phyloP scores from a whole-genome alignment of 2,329 filamentous ascomycete genomes.

The Lecanicillium sp. region DNA sequence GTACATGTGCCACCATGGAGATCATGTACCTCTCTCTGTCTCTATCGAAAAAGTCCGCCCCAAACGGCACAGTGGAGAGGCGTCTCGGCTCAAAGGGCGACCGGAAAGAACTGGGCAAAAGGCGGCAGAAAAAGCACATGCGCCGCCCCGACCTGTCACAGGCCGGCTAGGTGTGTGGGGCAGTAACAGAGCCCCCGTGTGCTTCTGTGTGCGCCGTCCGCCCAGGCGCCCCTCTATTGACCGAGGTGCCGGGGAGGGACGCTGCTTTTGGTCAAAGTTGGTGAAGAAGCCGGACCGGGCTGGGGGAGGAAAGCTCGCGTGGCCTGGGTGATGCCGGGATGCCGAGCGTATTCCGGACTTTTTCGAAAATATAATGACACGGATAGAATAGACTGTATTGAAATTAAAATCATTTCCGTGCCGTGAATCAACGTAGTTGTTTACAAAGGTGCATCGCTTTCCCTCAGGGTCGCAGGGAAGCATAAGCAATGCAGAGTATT shows the following conservation, averaged over 20 bases:
- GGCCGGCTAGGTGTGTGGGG: neutral
- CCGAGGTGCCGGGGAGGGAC: slow-evolving; percentile 5
- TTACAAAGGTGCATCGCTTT: no score
- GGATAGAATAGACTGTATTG: no score
- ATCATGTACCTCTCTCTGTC: neutral
- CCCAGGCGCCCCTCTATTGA: neutral
- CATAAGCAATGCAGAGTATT: no score
- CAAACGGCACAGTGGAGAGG: slow-evolving; percentile 1
- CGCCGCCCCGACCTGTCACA: neutral
- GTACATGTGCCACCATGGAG: neutral
- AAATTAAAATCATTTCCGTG: neutral
- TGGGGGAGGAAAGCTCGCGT: no score
- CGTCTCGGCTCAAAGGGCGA: slow-evolving; percentile 9
- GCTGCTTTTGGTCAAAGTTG: neutral
- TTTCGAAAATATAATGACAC: neutral
- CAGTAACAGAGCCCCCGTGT: neutral
- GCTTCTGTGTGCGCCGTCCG: neutral
- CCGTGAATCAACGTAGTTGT: neutral
- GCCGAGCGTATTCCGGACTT: neutral
- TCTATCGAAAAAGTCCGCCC: neutral
- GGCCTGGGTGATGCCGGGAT: neutral
- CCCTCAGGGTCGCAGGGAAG: no score
- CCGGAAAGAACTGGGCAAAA: slow-evolving; percentile 4
- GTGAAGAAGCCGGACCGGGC: neutral
- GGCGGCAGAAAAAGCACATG: slow-evolving; percentile 9